Base-by-base conservation (phyloP, 1,139 yeast species). In the Barnettozyma hawaiiensis region DNA sequence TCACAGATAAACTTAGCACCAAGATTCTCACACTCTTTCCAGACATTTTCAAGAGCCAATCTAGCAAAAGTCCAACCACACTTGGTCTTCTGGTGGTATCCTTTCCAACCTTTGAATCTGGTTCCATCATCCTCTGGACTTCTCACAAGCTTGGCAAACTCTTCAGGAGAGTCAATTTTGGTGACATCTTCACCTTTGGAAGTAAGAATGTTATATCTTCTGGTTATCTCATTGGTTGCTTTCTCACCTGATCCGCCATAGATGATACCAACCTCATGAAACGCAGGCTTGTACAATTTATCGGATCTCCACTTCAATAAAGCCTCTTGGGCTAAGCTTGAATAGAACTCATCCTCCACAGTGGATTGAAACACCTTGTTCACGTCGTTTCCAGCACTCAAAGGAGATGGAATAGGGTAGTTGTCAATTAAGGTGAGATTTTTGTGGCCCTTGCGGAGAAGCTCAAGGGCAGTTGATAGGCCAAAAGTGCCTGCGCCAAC, bases 321-420 rank as follows among this genome's bases (percentile, higher is more conserved):
- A 2, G 73, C 68, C 45, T 70, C 73, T 11, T 67, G 51, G 0
- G 74, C 62, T 46, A 70, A 43, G 29, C 55, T 55, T 5, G 70
- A 59, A 46, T 69, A 67, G 16, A 60, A 48, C 5, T 48, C 32
- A 42, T 41, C 64, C 62, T 31, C 59, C 48, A 48, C 67, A 65
- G 47, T 65, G 69, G 40, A 58, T 44, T 73, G 61, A 10, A 71
- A 63, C 33, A 71, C 68, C 51, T 71, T 71, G 52, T 70, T 71
- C 44, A 63, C 62, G 48, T 71, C 76, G 44, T 63, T 62, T n/a
- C 73, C 71, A 12, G 76, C 76, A 8, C 74, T 64, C 52, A 68
- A 57, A 0, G 70, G 67, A 0, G 75, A 70, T 11, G 76, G 76
- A 7, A 67, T 63, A 24, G 61, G 57, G 43, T 60, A 62, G 10